These are phyloP conservation scores for Marasmius sp. DNA, from an alignment of 1,284 basidiomycete species.

Conservation along the genomic window DNA sequence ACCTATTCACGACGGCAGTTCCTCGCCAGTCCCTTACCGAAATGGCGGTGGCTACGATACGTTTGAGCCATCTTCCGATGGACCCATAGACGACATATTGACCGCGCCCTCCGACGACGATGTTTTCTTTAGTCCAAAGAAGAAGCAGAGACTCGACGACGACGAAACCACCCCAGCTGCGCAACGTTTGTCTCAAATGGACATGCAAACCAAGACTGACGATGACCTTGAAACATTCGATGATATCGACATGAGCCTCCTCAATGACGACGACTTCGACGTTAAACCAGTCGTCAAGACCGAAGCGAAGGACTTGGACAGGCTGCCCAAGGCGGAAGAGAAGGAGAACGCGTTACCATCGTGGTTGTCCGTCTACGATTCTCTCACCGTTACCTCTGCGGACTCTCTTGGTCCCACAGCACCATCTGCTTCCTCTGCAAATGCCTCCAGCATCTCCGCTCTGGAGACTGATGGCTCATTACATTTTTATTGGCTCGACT, in stretches of 20 bases:
- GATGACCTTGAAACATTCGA: constrained; percentile 45
- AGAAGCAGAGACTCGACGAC: constrained; percentile 52
- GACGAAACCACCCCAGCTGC: constrained; percentile 51
- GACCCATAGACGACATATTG: constrained; percentile 43
- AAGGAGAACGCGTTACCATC: constrained; percentile 54
- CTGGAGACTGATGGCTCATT: constrained; percentile 81
- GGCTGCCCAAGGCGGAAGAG: constrained; percentile 37
- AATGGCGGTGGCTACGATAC: constrained; percentile 18
- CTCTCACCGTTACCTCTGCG: constrained; percentile 55
- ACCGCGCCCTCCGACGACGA: constrained; percentile 55
- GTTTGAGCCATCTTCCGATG: constrained; percentile 59
- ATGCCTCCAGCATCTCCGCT: constrained; percentile 51
- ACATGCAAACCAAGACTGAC: constrained; percentile 49
- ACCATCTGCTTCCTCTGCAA: constrained; percentile 36
- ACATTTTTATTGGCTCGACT: constrained; percentile 94
- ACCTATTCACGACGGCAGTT: constrained; percentile 43
- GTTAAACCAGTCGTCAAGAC: constrained; percentile 19
- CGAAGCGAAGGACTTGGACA: constrained; percentile 11
- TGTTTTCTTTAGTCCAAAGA: constrained; percentile 63
- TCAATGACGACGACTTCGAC: constrained; percentile 46
- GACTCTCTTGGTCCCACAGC: constrained; percentile 52
- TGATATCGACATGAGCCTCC: constrained; percentile 60
- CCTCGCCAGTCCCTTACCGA: constrained; percentile 37
- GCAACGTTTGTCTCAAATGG: constrained; percentile 55
- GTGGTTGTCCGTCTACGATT: constrained; percentile 80